Base-by-base conservation (phyloP, 208 protist species). In the Lotmaria passim region DNA sequence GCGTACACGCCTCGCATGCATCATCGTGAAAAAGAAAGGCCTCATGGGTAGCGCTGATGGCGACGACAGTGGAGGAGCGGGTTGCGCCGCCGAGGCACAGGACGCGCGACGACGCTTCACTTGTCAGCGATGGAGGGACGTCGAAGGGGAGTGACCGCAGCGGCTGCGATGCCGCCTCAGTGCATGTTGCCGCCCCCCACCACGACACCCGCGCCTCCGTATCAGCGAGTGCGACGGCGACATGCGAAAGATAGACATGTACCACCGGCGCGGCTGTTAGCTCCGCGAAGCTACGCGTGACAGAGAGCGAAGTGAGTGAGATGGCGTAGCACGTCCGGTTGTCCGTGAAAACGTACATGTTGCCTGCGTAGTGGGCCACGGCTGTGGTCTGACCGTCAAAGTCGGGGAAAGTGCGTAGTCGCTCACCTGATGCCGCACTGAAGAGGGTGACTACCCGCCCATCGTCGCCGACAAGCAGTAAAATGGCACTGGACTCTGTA, bases 391-490 rank as follows among this genome's bases (percentile, higher is more conserved):
- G 55, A 12, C 57, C 59, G 5, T 69, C 60, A 48, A 87, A 84
- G 36, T 87, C 82, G 3, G 73, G 74, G 38, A 87, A 87, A 47
- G 43, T 68, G 10, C 82, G 77, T 33, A 83, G 58, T 6, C 78
- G 67, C 28, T 76, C 60, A 0, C 82, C 79, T 7, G 78, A 75
- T 26, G 36, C 23, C 12, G 61, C 69, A 36, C 81, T 61, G 53
- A 79, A 78, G 21, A 87, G 41, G 26, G 65, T 60, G 7, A 76
- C 73, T 11, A 52, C 68, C 7, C 65, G 53, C 12, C 72, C 43
- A 47, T 76, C 70, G 21, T 48, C 47, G 23, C 73, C 60, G 23
- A 81, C 64, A 19, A 85, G 38, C 3, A 75, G 61, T 34, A 75
- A 44, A 30, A 51, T 52, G 19, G 46, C 61, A 19, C 10, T 11